These are phyloP conservation scores for Ophiostoma sp. DNA, from an alignment of 2,329 filamentous ascomycete species.

Conservation along the genomic window DNA sequence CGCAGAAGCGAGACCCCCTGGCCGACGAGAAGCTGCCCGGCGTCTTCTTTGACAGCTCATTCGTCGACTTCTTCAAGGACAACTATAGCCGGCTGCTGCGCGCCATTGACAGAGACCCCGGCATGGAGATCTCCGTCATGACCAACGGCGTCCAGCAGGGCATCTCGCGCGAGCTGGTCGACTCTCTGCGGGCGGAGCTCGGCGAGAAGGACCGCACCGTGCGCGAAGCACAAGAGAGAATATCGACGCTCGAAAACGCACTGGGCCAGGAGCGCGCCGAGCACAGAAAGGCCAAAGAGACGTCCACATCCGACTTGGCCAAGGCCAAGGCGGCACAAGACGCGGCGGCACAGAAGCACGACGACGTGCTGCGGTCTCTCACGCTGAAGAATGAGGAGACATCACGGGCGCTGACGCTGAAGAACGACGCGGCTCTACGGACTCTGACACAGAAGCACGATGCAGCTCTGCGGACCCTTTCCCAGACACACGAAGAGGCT, in stretches of 20 bases:
- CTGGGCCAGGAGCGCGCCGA: slow-evolving; percentile 70
- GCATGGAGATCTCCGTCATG: slow-evolving; percentile 75
- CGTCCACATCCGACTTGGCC: slow-evolving; percentile 47
- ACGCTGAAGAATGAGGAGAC: slow-evolving; percentile 37
- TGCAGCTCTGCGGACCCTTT: slow-evolving; percentile 46
- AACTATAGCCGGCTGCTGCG: slow-evolving; percentile 82
- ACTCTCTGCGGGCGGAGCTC: slow-evolving; percentile 71
- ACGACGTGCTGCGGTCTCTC: slow-evolving; percentile 37
- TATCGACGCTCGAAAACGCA: slow-evolving; percentile 46
- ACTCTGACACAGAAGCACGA: slow-evolving; percentile 56
- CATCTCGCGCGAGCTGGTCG: slow-evolving; percentile 88
- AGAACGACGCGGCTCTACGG: neutral
- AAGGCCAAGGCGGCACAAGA: slow-evolving; percentile 35
- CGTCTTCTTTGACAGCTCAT: slow-evolving; percentile 78
- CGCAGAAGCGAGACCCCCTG: slow-evolving; percentile 57
- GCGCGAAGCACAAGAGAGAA: slow-evolving; percentile 43
- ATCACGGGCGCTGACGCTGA: slow-evolving; percentile 32
- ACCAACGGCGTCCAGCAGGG: slow-evolving; percentile 78
- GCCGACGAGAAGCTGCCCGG: slow-evolving; percentile 59
- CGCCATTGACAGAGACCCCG: slow-evolving; percentile 86
- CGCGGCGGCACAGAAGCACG: slow-evolving; percentile 56
- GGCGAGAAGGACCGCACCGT: slow-evolving; percentile 61
- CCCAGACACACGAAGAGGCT: slow-evolving; percentile 37
- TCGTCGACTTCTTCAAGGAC: slow-evolving; percentile 92
- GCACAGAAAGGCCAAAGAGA: slow-evolving; percentile 61